Base-by-base conservation (phyloP, 306 rosid species). In the Quillaja saponaria region DNA sequence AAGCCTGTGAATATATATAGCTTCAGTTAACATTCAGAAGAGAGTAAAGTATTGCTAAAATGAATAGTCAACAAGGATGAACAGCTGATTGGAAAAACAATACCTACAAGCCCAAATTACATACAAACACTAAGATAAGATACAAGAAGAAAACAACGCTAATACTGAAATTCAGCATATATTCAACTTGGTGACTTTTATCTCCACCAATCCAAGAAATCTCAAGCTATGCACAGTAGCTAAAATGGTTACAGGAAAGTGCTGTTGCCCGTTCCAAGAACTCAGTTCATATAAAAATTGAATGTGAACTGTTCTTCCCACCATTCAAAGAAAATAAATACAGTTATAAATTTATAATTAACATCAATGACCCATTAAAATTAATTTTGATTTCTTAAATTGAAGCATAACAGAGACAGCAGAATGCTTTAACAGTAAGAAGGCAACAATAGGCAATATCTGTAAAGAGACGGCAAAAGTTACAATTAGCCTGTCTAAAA, bases 1-100 rank as follows among this genome's bases (percentile, higher is more conserved):
- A 47, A 92, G 94, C 74, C 99, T 92, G 89, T 85, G 71, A 54
- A 66, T 51, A 55, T 64, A 56, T 67, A 6, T 40, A 15, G 28
- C 49, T 46, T 19, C 52, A 63, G 55, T 67, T 56, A 49, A 49
- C 12, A 17, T 7, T 17, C 48, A 67, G 17, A 55, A 21, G 7
- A 55, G 3, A 15, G 25, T 13, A 56, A 63, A 1, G 52, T 68
- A 67, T 34, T 18, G 46, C 7, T 12, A 47, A 16, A 35, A 49
- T 40, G 45, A 53, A 40, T 38, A 71, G 34, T 54, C 46, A 66
- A 58, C 2, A 50, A 61, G 71, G 57, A 50, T 11, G 0, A 34
- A 6, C 10, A 17, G 11, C 18, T 9, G 57, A 47, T 34, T 19
- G 46, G 44, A 41, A 42, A 19, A 42, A 19, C 6, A 39, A 50